Evolutionary conservation across 2,329 filamentous ascomycete species (phyloP), one percentile per base, ranked within the genome.

Genomic region (Spiromastix sp.): DNA sequence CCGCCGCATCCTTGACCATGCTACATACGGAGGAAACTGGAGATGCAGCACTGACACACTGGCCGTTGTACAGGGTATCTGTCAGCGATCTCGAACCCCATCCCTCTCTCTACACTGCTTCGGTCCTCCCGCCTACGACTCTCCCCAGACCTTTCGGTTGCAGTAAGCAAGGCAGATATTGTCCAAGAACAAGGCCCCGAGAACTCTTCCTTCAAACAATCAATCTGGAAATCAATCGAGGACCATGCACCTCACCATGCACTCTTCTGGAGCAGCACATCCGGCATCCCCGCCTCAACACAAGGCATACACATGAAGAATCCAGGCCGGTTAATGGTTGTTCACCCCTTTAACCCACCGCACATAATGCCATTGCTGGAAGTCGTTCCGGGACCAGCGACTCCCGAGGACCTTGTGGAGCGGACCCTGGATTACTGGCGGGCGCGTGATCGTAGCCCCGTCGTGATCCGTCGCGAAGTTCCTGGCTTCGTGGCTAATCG

Each of bases 301-400:
- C 72, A 77, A 42, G 53, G 52, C 6, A 38, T 41, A 11, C 42
- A 56, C 3, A 67, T 70, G 63, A 44, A 52, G 15, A 58, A 68
- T 18, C 50, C 53, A 32, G 49, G 46, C 17, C 55, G 71, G 2
- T 48, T 78, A 2, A 42, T 77, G 0, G 67, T 77, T 2, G 71
- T 74, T 3, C 74, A 77, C 48, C 73, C 74, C 0, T 78, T 72
- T 50, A 77, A 77, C 36, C 74, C 70, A 15, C 74, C 73, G 1
- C 71, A 77, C 42, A 63, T 77, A 35, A 75, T 77, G 69, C 74
- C 74, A 0, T 47, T 78, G 1, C 52, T 77, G 2, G 73, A 78
- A 48, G 57, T 77, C 20, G 72, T 77, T 0, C 70, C 71, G 0
- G 63, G 60, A 2, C 63, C 61, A 4, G 39, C 43, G 19, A 75